Percentiles rank a stretch among this genome's conserved stretches.
phyloP scores from a whole-genome alignment of 1,284 basidiomycete species.

The Papiliotrema fonsecae region DNA sequence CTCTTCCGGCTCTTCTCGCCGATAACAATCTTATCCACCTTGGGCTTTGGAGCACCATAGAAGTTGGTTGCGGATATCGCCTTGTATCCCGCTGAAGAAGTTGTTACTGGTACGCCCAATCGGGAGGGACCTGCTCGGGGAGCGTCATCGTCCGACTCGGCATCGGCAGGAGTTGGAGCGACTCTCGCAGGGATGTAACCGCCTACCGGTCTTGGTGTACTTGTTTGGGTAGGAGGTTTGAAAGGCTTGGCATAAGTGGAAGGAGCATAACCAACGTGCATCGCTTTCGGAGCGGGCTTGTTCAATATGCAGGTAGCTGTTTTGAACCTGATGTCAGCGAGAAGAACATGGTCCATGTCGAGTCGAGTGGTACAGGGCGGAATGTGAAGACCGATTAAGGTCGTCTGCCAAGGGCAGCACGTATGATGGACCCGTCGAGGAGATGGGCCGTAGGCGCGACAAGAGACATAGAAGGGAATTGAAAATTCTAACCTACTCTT shows the following conservation, averaged over 20 bases:
- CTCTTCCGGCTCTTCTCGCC: conserved; percentile 38
- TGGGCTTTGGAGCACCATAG: conserved; percentile 23
- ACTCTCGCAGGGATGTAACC: conserved; percentile 16
- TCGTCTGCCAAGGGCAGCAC: no score
- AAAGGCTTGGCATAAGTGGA: conserved; percentile 26
- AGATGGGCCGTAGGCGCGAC: no score
- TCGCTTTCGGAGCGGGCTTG: conserved; percentile 10
- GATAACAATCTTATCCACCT: conserved; percentile 29
- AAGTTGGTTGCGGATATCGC: conserved; percentile 25
- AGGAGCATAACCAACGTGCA: conserved; percentile 14
- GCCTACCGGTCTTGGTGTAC: conserved; percentile 9
- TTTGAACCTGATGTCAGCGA: conserved; percentile 29
- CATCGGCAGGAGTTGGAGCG: background rate
- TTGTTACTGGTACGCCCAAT: background rate
- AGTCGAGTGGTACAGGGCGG: no score
- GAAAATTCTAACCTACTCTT: conserved; percentile 25
- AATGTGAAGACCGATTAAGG: no score
- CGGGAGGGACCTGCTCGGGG: conserved; percentile 9
- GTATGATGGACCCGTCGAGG: no score
- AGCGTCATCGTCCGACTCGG: background rate
- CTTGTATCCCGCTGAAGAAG: background rate
- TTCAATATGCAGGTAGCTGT: conserved; percentile 26
- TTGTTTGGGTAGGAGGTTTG: conserved; percentile 24
- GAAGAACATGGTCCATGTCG: no score
- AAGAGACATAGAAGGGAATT: no score